phyloP scores from a whole-genome alignment of 371 early-diverging fungal species.

The Funneliformis caledonium region DNA sequence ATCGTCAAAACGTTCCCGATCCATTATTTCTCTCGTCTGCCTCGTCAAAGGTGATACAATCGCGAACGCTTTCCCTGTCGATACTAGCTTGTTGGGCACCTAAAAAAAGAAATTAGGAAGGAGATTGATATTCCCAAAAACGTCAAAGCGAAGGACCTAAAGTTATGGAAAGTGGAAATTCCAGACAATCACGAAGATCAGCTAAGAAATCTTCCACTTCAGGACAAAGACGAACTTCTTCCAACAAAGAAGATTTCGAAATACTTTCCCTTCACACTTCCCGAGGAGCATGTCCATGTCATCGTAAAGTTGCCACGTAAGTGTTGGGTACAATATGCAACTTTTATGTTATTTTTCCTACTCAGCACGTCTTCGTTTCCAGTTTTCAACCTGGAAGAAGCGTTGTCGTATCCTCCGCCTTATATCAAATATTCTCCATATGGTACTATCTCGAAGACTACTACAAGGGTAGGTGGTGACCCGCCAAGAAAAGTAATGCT shows the following conservation, averaged over 20 bases:
- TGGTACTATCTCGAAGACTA: background rate
- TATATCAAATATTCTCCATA: background rate
- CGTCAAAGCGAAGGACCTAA: background rate
- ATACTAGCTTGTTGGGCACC: background rate
- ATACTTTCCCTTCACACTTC: background rate
- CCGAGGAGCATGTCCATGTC: background rate
- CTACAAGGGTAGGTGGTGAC: background rate
- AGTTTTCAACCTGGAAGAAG: background rate
- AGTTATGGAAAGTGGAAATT: conserved; percentile 1
- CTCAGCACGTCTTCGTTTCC: background rate
- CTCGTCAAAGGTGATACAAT: no score
- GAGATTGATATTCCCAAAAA: background rate
- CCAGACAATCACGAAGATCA: background rate
- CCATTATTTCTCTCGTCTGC: no score
- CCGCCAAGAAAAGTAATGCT: conserved; percentile 11
- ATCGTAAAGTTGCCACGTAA: conserved; percentile 4
- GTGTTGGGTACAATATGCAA: background rate
- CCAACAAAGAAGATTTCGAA: background rate
- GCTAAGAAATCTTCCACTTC: background rate
- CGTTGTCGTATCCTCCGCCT: background rate
- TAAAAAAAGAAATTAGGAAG: background rate
- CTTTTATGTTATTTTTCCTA: background rate
- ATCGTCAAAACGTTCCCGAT: no score
- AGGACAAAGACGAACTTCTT: background rate
- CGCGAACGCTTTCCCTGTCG: no score